Percentiles rank a stretch among this genome's conserved stretches.
Evolutionary conservation across 441 rosid genomes (phyloP).

Genomic region (Kokia cookei): DNA sequence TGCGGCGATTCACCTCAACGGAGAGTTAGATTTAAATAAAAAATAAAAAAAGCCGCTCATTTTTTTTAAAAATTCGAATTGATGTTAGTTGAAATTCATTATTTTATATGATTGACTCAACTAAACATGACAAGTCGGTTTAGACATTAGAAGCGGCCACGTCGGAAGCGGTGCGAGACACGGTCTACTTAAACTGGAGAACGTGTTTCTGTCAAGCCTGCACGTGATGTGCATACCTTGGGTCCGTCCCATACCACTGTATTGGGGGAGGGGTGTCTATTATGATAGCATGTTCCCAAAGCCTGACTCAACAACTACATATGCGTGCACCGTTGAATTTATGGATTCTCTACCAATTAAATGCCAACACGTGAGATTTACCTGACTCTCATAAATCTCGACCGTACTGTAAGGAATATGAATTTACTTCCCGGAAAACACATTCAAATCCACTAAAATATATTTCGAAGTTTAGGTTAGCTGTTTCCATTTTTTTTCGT

Average conservation of each 20-base stretch:
- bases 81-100: no score
- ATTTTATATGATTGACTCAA: no score
- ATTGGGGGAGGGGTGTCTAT: background rate
- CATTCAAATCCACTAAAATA: no score
- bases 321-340: slow-evolving; percentile 15
- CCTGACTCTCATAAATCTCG: background rate
- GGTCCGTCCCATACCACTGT: background rate
- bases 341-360: slow-evolving; percentile 39
- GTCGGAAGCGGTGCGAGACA: slow-evolving; percentile 9
- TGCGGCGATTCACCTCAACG: background rate
- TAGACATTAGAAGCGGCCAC: slow-evolving; percentile 11
- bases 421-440: no score
- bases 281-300: slow-evolving; percentile 19
- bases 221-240: slow-evolving; percentile 34
- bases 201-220: slow-evolving; percentile 39
- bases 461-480: no score
- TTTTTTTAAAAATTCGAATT: no score
- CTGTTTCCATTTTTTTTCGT: no score
- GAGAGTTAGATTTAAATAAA: background rate
- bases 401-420: no score
- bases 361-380: slow-evolving; percentile 35
- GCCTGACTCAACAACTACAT: slow-evolving; percentile 35
- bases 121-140: no score
- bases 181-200: slow-evolving; percentile 11
- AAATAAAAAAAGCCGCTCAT: background rate